Base-by-base conservation (phyloP, 208 protist genomes). In the Phytomonas francai region DNA sequence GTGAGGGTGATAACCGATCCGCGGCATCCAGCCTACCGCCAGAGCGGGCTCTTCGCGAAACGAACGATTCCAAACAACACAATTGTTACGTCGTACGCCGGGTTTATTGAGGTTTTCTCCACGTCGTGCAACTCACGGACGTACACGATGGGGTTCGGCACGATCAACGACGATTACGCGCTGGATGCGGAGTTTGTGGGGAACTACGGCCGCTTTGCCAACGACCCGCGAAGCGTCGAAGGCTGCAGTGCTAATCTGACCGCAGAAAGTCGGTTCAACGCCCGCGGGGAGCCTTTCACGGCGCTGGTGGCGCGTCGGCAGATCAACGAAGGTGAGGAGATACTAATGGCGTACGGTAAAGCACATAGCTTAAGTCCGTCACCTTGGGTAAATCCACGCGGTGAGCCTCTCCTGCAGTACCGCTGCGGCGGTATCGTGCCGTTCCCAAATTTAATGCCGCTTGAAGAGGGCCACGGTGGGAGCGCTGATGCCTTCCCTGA, bases 291-390 rank as follows among this genome's bases (percentile, higher is more conserved):
- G 83, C 77, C 76, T 34, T 96, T 87, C 76, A 96, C 91, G 0
- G 91, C 91, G 32, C 74, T 96, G 56, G 84, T 96, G 22, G 77
- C 82, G 11, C 74, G 81, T 27, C 71, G 88, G 28, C 79, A 88
- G 66, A 92, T 96, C 58, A 72, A 33, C 59, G 78, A 78, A 8
- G 91, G 88, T 6, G 91, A 96, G 65, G 91, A 96, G 65, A 89
- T 96, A n/a, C 73, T 96, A 1, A 93, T 96, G 88, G 75, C 85
- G 22, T 96, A 96, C 65, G 91, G 91, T 36, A 93, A 94, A 73
- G 84, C 85, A 28, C 88, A 94, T 68, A 79, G 76, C 36, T 74
- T 96, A 12, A 77, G 74, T 22, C 42, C 83, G n/a, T 80, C 74
- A 28, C 76, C 87, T 32, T 96, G 91, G 88, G 68, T 72, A 30